Evolutionary conservation across 306 rosid genomes (phyloP).

Genomic region (Myrica gale): DNA sequence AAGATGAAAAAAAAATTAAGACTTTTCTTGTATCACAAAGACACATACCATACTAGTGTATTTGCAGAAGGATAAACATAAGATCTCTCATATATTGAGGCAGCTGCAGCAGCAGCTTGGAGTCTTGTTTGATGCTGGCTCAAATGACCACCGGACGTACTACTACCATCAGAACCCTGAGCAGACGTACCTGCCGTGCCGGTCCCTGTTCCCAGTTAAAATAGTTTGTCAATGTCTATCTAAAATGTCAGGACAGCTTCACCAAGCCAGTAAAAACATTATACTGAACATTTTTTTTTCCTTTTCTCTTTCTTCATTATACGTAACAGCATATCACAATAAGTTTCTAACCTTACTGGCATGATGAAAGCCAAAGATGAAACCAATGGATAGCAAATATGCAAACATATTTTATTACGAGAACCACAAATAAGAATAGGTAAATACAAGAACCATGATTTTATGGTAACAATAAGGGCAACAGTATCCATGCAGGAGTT

Average conservation of each 20-base stretch:
- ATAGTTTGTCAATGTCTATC: constrained; percentile 14
- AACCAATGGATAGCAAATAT: background rate
- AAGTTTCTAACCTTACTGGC: background rate
- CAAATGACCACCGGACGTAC: constrained; percentile 45
- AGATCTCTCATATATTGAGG: constrained; percentile 88
- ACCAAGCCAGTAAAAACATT: background rate
- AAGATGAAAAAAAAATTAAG: constrained; percentile 15
- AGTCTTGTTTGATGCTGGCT: constrained; percentile 84
- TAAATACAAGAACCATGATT: background rate
- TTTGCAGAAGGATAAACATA: constrained; percentile 56
- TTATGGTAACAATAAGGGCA: background rate
- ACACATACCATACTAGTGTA: constrained; percentile 67
- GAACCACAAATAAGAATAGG: background rate
- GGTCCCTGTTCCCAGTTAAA: constrained; percentile 40
- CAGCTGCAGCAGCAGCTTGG: constrained; percentile 93
- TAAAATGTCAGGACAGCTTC: background rate
- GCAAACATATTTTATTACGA: background rate
- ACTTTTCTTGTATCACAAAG: constrained; percentile 8
- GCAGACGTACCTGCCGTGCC: constrained; percentile 46
- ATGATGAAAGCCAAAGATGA: background rate
- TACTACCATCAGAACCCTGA: constrained; percentile 54
- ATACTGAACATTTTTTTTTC: background rate
- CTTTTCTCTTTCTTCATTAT: background rate
- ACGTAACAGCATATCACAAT: background rate
- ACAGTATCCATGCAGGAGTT: background rate